Base-by-base conservation (phyloP, 441 rosid species). In the Adansonia rubrostipa region DNA sequence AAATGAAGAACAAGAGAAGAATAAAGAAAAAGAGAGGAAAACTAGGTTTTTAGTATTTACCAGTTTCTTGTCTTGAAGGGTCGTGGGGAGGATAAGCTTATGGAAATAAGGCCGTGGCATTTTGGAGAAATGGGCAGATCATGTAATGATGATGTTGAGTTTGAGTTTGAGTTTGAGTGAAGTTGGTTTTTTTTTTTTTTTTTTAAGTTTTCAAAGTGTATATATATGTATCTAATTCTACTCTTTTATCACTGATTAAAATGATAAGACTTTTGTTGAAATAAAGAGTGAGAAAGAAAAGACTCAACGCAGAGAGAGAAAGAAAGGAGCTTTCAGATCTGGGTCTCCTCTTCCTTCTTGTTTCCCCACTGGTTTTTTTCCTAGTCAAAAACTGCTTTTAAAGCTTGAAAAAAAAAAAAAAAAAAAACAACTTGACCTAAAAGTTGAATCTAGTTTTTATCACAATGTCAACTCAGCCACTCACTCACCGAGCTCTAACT, bases 41-140 rank as follows among this genome's bases (percentile, higher is more conserved):
- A 66, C 36, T 75, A 75, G 76, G 74, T 20, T 13, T 58, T 67
- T 8, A 50, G 74, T 58, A 61, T 67, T 86, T 87, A 96, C 99
- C 97, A 96, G 88, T 76, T 88, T 92, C 84, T 81, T 90, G 68
- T 91, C 93, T 63, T 87, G 89, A 75, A 94, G 83, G 80, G 97
- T 88, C 71, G 91, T 87, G 73, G 92, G 75, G 80, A 94, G 93
- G 82, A 96, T 92, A 78, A 96, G 80, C 91, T 90, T 96, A 85
- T 92, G 91, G 79, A 96, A 96, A 88, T 84, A 91, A 83, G 99
- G 99, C 80, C 91, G 93, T 63, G 96, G 93, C 99, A 96, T 96
- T 82, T 80, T 79, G 62, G 71, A 69, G 74, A 20, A 66, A 48
- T 48, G 71, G 60, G 68, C 78, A 79, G 81, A 79, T 76, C 51